phyloP scores from a whole-genome alignment of 768 basidiomycete genomes.

The Mrakia frigida region DNA sequence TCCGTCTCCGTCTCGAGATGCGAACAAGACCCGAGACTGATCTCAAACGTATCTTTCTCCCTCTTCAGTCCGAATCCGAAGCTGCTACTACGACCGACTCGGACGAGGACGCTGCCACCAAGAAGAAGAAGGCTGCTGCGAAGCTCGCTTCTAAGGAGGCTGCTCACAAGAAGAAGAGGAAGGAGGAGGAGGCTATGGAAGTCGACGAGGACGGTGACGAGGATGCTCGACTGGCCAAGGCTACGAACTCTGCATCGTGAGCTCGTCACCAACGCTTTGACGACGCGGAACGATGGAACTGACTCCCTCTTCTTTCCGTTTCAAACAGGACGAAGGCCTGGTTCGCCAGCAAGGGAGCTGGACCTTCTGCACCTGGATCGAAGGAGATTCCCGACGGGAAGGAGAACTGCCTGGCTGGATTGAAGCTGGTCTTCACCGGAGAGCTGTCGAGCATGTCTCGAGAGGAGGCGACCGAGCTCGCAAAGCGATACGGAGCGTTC shows the following conservation, averaged over 20 bases:
- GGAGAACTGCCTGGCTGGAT: constrained; percentile 69
- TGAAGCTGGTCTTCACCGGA: constrained; percentile 93
- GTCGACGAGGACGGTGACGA: neutral
- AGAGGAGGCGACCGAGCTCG: constrained; percentile 79
- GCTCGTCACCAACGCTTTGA: constrained; percentile 34
- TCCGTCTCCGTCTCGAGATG: neutral
- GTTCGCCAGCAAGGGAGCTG: constrained; percentile 32
- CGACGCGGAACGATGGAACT: constrained; percentile 27
- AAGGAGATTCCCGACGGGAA: constrained; percentile 69
- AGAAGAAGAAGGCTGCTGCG: constrained; percentile 22
- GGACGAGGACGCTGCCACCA: constrained; percentile 32
- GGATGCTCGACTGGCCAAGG: constrained; percentile 26
- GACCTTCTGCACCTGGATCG: constrained; percentile 48
- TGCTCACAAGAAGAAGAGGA: constrained; percentile 16
- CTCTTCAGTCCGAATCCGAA: constrained; percentile 29
- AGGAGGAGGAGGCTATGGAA: constrained; percentile 18
- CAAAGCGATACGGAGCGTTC: constrained; percentile 88
- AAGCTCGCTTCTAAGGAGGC: constrained; percentile 33
- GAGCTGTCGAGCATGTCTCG: constrained; percentile 80
- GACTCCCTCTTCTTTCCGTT: constrained; percentile 45
- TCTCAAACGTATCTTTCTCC: neutral
- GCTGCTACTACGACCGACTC: constrained; percentile 28
- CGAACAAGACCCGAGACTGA: neutral
- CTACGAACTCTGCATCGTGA: constrained; percentile 23
- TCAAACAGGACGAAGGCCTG: constrained; percentile 38